A percentile compares a stretch with the other conserved stretches of the same genome.
Conservation (phyloP, 2,329 filamentous ascomycete genomes). For the Fusarium denticulatum region DNA sequence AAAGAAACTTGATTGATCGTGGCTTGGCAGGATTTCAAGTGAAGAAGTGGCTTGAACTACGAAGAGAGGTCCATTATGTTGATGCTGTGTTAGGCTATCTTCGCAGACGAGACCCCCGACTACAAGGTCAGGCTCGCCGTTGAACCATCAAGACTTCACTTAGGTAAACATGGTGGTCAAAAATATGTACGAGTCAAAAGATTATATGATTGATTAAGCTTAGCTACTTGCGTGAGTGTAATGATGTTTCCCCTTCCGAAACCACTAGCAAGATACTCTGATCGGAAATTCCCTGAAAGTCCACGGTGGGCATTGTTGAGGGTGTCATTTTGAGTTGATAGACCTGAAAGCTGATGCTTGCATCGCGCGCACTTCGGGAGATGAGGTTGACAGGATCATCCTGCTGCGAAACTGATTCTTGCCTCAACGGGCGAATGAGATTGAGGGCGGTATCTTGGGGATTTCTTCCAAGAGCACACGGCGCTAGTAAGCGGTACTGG, state of each 20-base stretch:
- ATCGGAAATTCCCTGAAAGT: not conserved
- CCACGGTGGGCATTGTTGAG: not conserved
- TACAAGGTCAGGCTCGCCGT: not conserved
- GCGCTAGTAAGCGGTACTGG: too few relatives aligned
- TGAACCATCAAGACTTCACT: not conserved
- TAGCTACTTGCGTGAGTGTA: not conserved
- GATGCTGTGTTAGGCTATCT: not conserved
- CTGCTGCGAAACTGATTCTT: not conserved
- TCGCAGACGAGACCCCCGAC: not conserved
- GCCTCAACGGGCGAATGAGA: too few relatives aligned
- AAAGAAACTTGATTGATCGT: accelerated
- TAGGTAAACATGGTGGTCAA: not conserved
- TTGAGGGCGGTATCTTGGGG: too few relatives aligned
- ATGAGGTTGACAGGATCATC: not conserved
- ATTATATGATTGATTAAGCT: not conserved
- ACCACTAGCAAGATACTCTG: not conserved
- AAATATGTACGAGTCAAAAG: not conserved
- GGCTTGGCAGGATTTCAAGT: not conserved
- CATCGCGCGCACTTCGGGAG: not conserved
- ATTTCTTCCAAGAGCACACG: too few relatives aligned
- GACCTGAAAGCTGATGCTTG: not conserved
- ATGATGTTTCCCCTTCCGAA: not conserved
- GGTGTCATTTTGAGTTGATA: not conserved
- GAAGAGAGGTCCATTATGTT: not conserved
- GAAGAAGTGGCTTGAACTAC: not conserved